Base-by-base conservation (phyloP, 805 yeast species). In the Wickerhamomyces mucosus region DNA sequence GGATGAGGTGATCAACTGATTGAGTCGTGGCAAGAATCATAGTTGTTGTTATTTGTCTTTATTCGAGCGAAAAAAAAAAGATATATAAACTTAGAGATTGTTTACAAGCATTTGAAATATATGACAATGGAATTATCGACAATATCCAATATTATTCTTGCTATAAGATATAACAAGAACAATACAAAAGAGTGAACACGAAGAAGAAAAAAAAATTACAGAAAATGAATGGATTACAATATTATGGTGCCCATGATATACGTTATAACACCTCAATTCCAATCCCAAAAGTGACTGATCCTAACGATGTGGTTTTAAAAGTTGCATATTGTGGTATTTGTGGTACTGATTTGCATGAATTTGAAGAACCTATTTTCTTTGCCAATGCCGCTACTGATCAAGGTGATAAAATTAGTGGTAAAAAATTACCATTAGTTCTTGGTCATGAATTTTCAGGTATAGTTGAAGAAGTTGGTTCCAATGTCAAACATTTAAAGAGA, bases 381-480 rank as follows among this genome's bases (percentile, higher is more conserved):
- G 67, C 69, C 52, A 66, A 67, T n/a, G 59, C 63, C 36, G 61
- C 52, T 26, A 60, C 62, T 15, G 54, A 58, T 37, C 21, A 24
- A 3, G 54, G 54, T 26, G 54, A 49, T 23, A 40, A 35, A 25
- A 46, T 49, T 36, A 37, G 44, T 17, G 52, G 54, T 14, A 42
- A 45, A 32, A 69, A 67, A 32, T 55, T 71, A 37, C 78, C 78
- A n/a, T 53, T 71, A 41, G 74, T 71, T 15, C 67, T 75, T 28
- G 78, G 78, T 36, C 78, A 71, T 52, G 78, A 71, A 51, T 73
- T 75, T 55, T 72, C 74, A 21, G 77, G 78, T 46, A 62, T 65
- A 15, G 77, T 71, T 34, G 72, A 69, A 28, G 71, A 59, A 17
- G 54, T 63, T 44, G 78, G 78, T 37, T 56, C 56, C 18, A 56